Conservation (phyloP, 805 yeast genomes). For the Tetrapisispora namnaoensis region DNA sequence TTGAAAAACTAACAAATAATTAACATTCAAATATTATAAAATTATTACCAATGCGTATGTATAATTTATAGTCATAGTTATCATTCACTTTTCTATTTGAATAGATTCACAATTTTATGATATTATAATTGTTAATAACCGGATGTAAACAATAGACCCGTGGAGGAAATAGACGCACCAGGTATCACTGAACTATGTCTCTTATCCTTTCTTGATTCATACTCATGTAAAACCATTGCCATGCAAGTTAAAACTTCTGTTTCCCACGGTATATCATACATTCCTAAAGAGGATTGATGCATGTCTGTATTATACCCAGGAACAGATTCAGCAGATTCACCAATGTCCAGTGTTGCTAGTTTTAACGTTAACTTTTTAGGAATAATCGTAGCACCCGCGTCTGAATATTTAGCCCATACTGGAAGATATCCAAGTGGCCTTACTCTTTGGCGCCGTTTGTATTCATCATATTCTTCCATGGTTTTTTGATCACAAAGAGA, state of each 20-base stretch:
- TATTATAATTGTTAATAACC: background rate
- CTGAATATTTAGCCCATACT: slow-evolving; percentile 25
- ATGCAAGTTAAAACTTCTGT: slow-evolving; percentile 26
- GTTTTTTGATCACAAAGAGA: slow-evolving; percentile 20
- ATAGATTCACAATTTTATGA: background rate
- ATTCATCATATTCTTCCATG: slow-evolving; percentile 9
- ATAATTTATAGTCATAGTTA: too few relatives aligned
- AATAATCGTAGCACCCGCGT: slow-evolving; percentile 16
- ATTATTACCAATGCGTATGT: too few relatives aligned
- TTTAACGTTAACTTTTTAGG: slow-evolving; percentile 22
- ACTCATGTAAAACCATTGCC: slow-evolving; percentile 27
- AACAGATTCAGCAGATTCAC: slow-evolving; percentile 8
- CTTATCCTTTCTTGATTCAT: slow-evolving; percentile 27
- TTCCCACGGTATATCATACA: slow-evolving; percentile 15
- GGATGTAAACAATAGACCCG: background rate
- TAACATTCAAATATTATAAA: too few relatives aligned
- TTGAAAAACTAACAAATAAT: too few relatives aligned
- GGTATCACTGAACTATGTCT: slow-evolving; percentile 7
- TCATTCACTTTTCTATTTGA: background rate
- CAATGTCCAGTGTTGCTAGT: slow-evolving; percentile 18
- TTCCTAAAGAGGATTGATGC: background rate
- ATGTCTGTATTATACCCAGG: background rate
- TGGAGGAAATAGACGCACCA: background rate
- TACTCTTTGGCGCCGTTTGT: slow-evolving; percentile 2
- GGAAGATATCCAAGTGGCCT: slow-evolving; percentile 21